Evolutionary conservation across 208 protist genomes (phyloP), one percentile per base, ranked within the genome.

Genomic region (Herpetomonas muscarum): DNA sequence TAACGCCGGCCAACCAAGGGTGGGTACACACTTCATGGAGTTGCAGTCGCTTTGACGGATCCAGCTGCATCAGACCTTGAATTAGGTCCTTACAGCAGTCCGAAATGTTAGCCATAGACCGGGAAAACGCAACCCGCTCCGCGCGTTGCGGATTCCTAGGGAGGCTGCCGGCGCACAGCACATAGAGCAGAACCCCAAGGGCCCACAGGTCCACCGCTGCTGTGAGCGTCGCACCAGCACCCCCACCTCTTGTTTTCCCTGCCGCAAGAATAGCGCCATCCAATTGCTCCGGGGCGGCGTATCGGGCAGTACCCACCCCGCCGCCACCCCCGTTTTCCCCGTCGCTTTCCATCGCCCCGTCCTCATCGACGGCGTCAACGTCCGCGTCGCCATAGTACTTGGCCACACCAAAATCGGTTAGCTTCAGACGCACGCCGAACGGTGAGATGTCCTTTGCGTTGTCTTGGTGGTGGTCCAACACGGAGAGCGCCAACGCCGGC

Each of bases 401-500:
- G 19, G 86, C 74, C 13, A 85, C 58, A 34, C 87, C 85, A 47
- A 94, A 94, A 70, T 92, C 87, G 2, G 82, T 79, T 24, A 92
- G 48, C 55, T 85, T 87, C 36, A 92, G 45, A 10, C 46, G 26
- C 31, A 90, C 68, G n/a, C 72, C 47, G 39, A 55, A 75, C n/a
- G 76, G 72, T 4, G 76, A 69, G 22, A 85, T 17, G 24, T 44
- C 5, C 47, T 55, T 60, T 9, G 74, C 76, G 21, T 70, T 58
- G 22, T 47, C 64, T 59, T 85, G 70, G 58, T 82, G 76, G 49
- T 74, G 31, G 32, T 85, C 74, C 25, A 48, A 39, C 6, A 53
- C 67, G 4, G 73, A 75, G 15, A 79, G 55, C n/a, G 30, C 41
- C 25, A 26, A 34, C 55, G 0, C 42, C 36, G 6, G 37, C 42